Evolutionary conservation across 441 rosid species (phyloP).

Genomic region (Populus tomentosa): DNA sequence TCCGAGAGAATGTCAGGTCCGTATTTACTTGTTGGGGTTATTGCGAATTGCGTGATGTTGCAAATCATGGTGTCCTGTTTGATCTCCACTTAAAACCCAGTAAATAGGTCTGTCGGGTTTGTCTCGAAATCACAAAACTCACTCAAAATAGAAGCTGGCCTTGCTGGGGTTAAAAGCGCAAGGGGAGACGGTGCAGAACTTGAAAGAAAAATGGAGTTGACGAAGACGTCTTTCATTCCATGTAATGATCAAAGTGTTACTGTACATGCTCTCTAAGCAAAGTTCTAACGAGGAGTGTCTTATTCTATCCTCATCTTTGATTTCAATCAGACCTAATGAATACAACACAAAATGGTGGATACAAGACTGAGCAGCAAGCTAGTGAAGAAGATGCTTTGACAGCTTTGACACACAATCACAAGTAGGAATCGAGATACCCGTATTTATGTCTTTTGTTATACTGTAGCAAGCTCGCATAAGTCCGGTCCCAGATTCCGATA

Average conservation of each 20-base stretch:
- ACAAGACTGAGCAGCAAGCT: not conserved
- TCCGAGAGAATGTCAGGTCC: too few species aligned
- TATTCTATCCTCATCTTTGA: not conserved
- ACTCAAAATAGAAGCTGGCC: not conserved
- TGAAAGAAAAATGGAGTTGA: not conserved
- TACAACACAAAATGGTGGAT: not conserved
- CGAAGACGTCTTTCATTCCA: not conserved
- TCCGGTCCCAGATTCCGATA: slow-evolving; percentile 55
- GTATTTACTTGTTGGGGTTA: too few species aligned
- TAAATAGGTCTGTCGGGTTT: too few species aligned
- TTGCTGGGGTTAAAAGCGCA: not conserved
- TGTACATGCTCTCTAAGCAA: not conserved
- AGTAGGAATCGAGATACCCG: slow-evolving; percentile 46
- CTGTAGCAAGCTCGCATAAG: slow-evolving; percentile 53
- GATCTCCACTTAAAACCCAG: not conserved
- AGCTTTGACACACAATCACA: slow-evolving; percentile 18
- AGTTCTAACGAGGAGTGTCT: not conserved
- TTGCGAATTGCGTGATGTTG: not conserved
- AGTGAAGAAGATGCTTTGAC: not conserved
- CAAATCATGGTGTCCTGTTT: not conserved
- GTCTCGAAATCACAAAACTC: too few species aligned
- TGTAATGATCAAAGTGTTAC: not conserved
- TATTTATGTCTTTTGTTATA: slow-evolving; percentile 40
- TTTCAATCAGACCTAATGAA: not conserved
- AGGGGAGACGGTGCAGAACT: not conserved